phyloP scores from a whole-genome alignment of 2,329 filamentous ascomycete genomes.

The Fusarium buharicum region DNA sequence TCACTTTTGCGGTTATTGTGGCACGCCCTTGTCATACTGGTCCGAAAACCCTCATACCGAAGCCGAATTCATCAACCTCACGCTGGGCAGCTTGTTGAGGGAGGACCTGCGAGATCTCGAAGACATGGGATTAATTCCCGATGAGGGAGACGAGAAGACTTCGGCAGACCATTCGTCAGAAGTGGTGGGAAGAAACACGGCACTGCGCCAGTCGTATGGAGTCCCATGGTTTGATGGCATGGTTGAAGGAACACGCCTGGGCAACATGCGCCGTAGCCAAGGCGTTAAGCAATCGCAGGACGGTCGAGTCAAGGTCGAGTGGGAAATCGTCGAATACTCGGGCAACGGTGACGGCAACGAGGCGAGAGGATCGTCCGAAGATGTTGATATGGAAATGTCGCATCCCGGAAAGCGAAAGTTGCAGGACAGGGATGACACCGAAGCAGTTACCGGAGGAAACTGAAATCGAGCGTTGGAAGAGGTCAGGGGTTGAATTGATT shows the following conservation, averaged over 20 bases:
- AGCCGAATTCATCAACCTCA: slow-evolving; percentile 81
- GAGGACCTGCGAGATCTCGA: slow-evolving; percentile 79
- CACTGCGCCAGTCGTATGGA: slow-evolving; percentile 68
- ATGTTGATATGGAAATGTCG: slow-evolving; percentile 50
- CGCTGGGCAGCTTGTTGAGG: slow-evolving; percentile 78
- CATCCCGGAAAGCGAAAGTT: slow-evolving; percentile 65
- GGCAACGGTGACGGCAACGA: slow-evolving; percentile 53
- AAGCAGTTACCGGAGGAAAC: slow-evolving; percentile 18
- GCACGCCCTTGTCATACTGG: slow-evolving; percentile 87
- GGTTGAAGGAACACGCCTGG: slow-evolving; percentile 78
- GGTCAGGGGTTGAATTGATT: background rate
- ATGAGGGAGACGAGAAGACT: slow-evolving; percentile 48
- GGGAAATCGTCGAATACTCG: slow-evolving; percentile 84
- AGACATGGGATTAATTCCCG: slow-evolving; percentile 77
- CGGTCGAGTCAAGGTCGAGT: slow-evolving; percentile 75
- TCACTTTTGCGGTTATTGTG: slow-evolving; percentile 92
- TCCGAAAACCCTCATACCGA: slow-evolving; percentile 76
- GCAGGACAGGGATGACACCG: slow-evolving; percentile 53
- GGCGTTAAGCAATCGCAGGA: slow-evolving; percentile 66
- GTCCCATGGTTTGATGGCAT: slow-evolving; percentile 89
- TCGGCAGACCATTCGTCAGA: slow-evolving; percentile 1
- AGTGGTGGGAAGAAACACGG: slow-evolving; percentile 46
- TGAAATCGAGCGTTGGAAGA: slow-evolving; percentile 1
- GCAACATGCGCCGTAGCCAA: slow-evolving; percentile 71
- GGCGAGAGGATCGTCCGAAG: slow-evolving; percentile 38